These are phyloP conservation scores for Corylus americana DNA, from an alignment of 306 rosid species.

Conservation along the genomic window DNA sequence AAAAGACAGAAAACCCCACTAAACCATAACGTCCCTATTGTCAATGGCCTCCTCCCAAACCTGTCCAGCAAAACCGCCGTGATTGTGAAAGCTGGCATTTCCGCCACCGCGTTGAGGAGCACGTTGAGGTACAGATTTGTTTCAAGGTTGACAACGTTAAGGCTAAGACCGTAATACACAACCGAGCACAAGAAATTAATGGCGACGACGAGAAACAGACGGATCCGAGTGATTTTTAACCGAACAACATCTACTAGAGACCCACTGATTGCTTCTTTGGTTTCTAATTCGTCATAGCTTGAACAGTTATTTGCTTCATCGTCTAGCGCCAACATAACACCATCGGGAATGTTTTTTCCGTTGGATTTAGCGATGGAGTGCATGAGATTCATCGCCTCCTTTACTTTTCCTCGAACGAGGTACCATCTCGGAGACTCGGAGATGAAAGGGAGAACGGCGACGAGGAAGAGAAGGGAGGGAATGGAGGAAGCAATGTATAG, in stretches of 20 bases:
- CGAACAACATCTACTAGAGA: conserved; percentile 65
- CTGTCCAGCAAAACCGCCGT: conserved; percentile 66
- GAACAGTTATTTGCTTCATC: conserved; percentile 41
- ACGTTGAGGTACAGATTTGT: conserved; percentile 75
- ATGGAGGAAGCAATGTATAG: conserved; percentile 72
- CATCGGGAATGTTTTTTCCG: conserved; percentile 55
- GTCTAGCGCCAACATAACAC: conserved; percentile 51
- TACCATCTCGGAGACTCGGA: conserved; percentile 97
- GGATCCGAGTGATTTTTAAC: conserved; percentile 53
- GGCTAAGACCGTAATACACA: conserved; percentile 82
- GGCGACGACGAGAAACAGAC: conserved; percentile 59
- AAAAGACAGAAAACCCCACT: conserved; percentile 70
- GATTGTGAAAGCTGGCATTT: conserved; percentile 78
- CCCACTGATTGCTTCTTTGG: conserved; percentile 45
- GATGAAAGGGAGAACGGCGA: conserved; percentile 62
- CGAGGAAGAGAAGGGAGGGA: conserved; percentile 66
- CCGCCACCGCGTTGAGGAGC: conserved; percentile 72
- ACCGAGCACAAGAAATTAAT: conserved; percentile 65
- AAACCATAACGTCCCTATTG: conserved; percentile 76
- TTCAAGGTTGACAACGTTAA: conserved; percentile 66
- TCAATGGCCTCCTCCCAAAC: conserved; percentile 64
- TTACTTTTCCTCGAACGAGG: conserved; percentile 63
- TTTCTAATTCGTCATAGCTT: background rate
- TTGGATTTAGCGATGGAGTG: conserved; percentile 57
- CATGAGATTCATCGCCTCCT: conserved; percentile 71